Percentiles rank a stretch among this genome's conserved stretches.
These are phyloP conservation scores for Apiospora koreana DNA, from an alignment of 2,329 filamentous ascomycete species.

Conservation along the genomic window DNA sequence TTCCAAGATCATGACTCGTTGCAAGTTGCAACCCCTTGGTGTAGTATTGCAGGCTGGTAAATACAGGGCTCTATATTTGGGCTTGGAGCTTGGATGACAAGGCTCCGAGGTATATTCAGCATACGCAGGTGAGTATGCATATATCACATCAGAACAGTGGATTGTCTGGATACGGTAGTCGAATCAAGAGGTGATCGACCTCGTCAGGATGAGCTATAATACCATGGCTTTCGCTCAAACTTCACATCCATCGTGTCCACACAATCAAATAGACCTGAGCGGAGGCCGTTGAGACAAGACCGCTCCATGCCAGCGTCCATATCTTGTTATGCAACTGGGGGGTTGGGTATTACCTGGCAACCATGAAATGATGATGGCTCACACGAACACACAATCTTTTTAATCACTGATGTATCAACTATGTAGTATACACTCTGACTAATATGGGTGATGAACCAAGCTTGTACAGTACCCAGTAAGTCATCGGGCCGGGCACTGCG, in stretches of 20 bases:
- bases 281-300: not conserved
- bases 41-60: not conserved
- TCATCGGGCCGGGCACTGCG: not conserved
- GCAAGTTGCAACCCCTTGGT: not conserved
- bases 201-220: too few relatives aligned
- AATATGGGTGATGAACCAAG: not conserved
- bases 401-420: not conserved
- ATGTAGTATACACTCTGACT: not conserved
- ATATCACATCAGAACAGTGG: not conserved
- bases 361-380: not conserved
- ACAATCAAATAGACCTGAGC: too few relatives aligned
- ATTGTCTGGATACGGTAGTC: not conserved
- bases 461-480: not conserved
- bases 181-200: too few relatives aligned
- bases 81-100: not conserved
- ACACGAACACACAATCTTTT: not conserved
- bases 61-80: not conserved
- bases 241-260: too few relatives aligned
- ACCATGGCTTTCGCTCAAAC: too few relatives aligned
- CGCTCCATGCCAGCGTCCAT: not conserved
- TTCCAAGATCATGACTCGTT: not conserved
- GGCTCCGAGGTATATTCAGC: not conserved
- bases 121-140: not conserved
- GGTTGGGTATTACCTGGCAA: not conserved
- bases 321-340: not conserved